phyloP scores from a whole-genome alignment of 345 rosid species.

The Lepidium aucheri region DNA sequence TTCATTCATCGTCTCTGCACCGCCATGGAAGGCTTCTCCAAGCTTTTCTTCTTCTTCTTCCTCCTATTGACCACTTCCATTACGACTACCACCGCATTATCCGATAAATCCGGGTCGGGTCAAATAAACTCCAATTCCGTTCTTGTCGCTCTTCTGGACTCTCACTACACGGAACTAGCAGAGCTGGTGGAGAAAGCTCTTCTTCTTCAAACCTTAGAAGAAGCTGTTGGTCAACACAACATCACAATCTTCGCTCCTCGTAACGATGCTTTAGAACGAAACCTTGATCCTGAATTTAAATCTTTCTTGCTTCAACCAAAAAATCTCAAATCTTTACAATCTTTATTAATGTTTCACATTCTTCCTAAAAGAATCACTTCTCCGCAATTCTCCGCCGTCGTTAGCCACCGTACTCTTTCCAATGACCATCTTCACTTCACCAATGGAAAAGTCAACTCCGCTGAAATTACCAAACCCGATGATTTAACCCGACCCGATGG shows the following conservation, averaged over 20 bases:
- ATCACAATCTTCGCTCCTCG: conserved; percentile 90
- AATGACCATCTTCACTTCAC: conserved; percentile 30
- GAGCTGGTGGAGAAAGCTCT: conserved; percentile 93
- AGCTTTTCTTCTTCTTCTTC: conserved; percentile 8
- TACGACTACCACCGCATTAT: conserved; percentile 35
- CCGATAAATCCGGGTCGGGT: conserved; percentile 32
- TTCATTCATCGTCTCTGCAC: neutral
- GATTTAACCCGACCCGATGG: conserved; percentile 59
- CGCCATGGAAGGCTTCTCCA: conserved; percentile 56
- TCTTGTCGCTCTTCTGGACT: conserved; percentile 91
- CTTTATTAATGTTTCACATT: conserved; percentile 74
- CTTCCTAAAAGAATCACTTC: conserved; percentile 52
- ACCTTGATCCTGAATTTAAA: conserved; percentile 81
- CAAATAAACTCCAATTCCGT: conserved; percentile 90
- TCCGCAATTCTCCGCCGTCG: conserved; percentile 24
- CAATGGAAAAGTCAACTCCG: conserved; percentile 37
- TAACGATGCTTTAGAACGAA: conserved; percentile 77
- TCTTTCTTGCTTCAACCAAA: conserved; percentile 87
- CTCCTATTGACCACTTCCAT: conserved; percentile 19
- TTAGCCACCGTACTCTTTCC: conserved; percentile 39
- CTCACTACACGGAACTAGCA: conserved; percentile 90
- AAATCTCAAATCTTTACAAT: conserved; percentile 71
- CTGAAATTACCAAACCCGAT: conserved; percentile 29
- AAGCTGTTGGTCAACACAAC: conserved; percentile 69
- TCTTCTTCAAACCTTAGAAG: conserved; percentile 77